These are phyloP conservation scores for Athelia sp. DNA, from an alignment of 1,284 basidiomycete species.

Conservation along the genomic window DNA sequence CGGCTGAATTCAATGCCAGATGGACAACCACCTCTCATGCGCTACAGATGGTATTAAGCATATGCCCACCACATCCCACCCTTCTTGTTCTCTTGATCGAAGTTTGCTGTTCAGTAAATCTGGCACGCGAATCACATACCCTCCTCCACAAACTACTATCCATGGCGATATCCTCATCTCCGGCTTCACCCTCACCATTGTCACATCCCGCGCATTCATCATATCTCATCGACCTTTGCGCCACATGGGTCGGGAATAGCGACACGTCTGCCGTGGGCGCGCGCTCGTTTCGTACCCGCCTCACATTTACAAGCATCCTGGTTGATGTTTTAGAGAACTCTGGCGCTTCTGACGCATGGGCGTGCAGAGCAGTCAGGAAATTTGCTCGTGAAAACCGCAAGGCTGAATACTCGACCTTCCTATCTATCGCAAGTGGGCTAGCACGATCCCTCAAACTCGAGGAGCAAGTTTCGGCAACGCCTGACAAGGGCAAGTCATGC, in stretches of 20 bases:
- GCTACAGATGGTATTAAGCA: constrained; percentile 37
- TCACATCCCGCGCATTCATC: constrained; percentile 38
- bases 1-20: constrained; percentile 21
- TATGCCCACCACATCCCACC: constrained; percentile 39
- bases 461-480: not conserved
- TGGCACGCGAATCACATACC: constrained; percentile 36
- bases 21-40: constrained; percentile 47
- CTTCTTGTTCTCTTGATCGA: constrained; percentile 45
- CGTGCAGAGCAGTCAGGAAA: constrained; percentile 30
- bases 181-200: constrained; percentile 20
- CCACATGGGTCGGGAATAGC: constrained; percentile 21
- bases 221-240: constrained; percentile 32
- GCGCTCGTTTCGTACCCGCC: constrained; percentile 13
- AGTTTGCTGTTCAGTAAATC: constrained; percentile 32
- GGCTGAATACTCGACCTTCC: constrained; percentile 1
- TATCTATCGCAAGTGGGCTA: constrained; percentile 4
- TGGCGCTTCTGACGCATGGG: constrained; percentile 26
- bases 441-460: constrained; percentile 1
- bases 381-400: constrained; percentile 25
- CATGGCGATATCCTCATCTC: constrained; percentile 26
- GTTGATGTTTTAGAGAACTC: constrained; percentile 11
- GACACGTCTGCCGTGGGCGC: constrained; percentile 11
- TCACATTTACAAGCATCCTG: constrained; percentile 16
- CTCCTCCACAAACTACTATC: constrained; percentile 34
- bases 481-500: not conserved